Base-by-base conservation (phyloP, 2,329 filamentous ascomycete genomes). In the Cercospora nicotianae region DNA sequence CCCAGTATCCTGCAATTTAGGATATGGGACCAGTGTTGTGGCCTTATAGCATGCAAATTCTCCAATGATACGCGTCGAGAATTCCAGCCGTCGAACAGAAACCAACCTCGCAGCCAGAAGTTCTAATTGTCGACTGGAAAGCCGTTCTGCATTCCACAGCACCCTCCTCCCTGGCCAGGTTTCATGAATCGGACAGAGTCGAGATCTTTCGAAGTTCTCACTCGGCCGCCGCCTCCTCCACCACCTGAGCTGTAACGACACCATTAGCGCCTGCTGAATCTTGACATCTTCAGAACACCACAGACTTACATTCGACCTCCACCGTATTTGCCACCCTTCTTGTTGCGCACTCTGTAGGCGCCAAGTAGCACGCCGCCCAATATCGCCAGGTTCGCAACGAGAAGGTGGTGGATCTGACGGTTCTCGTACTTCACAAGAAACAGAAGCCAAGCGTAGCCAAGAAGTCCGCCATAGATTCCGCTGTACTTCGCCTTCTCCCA, bases 371-470 rank as follows among this genome's bases (percentile, higher is more conserved):
- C 33, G 20, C 67, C 67, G 9, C 28, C 60, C 13, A 72, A 53
- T n/a, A 69, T 72, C 12, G 64, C 55, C 18, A 67, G 42, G 26
- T 72, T 70, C n/a, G 69, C 68, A 13, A 68, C 63, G 30, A 72
- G 48, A 12, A 69, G 60, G 45, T 70, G 68, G 13, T 72, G 70
- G n/a, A 70, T 66, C 23, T 65, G 63, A 5, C 69, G 59, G 12
- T 69, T 26, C 10, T 68, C 36, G 28, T 60, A 45, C 45, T 60
- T 62, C 20, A 72, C 36, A n/a, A 65, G 53, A 26, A 72, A 60
- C 2, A 72, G 48, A n/a, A 72, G 60, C 70, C 70, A 72, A 5
- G 68, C 68, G 36, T 72, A 69, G 23, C 67, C 66, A n/a, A 67
- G 42, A 9, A 67, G 6, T 9, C 68, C 68, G 13, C 70, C 68